A percentile compares a stretch with the other conserved stretches of the same genome.
Conservation (phyloP, 1,284 basidiomycete genomes). For the Waitea zeae region DNA sequence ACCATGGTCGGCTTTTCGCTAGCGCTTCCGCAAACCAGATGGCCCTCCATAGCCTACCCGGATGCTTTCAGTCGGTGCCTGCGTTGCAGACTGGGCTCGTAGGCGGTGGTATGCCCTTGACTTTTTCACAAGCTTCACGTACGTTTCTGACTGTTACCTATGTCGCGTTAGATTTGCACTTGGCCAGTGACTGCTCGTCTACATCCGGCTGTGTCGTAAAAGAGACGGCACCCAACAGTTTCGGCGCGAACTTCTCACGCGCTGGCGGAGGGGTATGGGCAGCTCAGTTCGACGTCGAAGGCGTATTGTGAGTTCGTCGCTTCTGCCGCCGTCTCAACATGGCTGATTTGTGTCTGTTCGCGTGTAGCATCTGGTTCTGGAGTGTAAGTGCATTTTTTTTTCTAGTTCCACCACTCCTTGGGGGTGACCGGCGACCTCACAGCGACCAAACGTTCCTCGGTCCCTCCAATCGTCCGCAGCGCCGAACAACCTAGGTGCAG, state of each 20-base stretch:
- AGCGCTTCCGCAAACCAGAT: slow-evolving; percentile 27
- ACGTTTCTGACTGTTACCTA: neutral
- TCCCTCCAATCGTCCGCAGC: slow-evolving; percentile 17
- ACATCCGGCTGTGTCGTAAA: neutral
- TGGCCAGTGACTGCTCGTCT: neutral
- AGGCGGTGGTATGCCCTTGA: neutral
- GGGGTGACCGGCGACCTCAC: too few species aligned
- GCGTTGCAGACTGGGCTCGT: neutral
- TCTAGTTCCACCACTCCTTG: too few species aligned
- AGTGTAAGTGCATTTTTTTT: slow-evolving; percentile 27
- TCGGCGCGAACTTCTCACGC: slow-evolving; percentile 17
- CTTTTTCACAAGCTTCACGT: neutral
- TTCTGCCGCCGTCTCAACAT: neutral
- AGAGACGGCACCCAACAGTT: slow-evolving; percentile 10
- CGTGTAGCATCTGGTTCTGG: slow-evolving; percentile 48
- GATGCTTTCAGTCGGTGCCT: neutral
- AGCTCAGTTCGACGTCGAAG: slow-evolving; percentile 15
- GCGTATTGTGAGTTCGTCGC: slow-evolving; percentile 16
- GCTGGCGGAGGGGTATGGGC: slow-evolving; percentile 22
- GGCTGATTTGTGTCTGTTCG: neutral
- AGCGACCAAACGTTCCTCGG: slow-evolving; percentile 24
- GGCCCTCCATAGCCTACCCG: slow-evolving; percentile 15
- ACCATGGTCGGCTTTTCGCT: neutral
- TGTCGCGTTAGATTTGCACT: neutral
- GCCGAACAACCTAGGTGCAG: slow-evolving; percentile 10